Base-by-base conservation (phyloP, 2,329 filamentous ascomycete genomes). In the Incumbomyces delicatus region DNA sequence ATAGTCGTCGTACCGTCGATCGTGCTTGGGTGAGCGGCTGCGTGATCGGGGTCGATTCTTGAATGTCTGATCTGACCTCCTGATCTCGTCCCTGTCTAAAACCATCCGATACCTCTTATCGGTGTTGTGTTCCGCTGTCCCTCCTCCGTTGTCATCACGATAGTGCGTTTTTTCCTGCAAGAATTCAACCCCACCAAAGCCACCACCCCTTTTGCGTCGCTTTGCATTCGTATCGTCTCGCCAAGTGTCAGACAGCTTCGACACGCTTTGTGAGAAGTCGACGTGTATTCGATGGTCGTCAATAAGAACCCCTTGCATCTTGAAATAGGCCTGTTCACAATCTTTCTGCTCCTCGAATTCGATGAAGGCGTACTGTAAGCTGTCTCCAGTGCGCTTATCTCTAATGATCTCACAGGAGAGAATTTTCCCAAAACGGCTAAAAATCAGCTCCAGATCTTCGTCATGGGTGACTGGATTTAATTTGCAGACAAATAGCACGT, bases 211-310 rank as follows among this genome's bases (percentile, higher is more conserved):
- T 58, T 65, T 71, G 69, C 70, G 69, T 39, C 90, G 77, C 69
- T 94, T 95, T 34, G 76, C 77, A 60, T 94, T 94, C 16, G 89
- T 87, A 35, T 83, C 82, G 50, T 80, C 83, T 52, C 92, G 78
- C 92, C 92, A 98, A 13, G 82, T 81, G 52, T 94, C 87, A 38
- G 87, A 92, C 6, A 98, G 69, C 61, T 87, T 90, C 52, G 78
- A 81, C 10, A 84, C 92, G 62, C 87, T 95, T 69, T 98, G 92
- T 10, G 89, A 95, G 66, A 98, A 98, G 67, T 98, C 92, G 47
- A 98, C 92, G 61, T 98, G 92, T 53, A 98, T 98, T 35, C 92
- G 83, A 54, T 95, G 86, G 58, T 98, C 92, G 60, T 98, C 92
- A 54, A 98, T 96, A 46, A 98, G 70, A 1, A 96, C 90, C 2